Evolutionary conservation across 345 rosid species (phyloP).

Genomic region (Nasturtium officinale): DNA sequence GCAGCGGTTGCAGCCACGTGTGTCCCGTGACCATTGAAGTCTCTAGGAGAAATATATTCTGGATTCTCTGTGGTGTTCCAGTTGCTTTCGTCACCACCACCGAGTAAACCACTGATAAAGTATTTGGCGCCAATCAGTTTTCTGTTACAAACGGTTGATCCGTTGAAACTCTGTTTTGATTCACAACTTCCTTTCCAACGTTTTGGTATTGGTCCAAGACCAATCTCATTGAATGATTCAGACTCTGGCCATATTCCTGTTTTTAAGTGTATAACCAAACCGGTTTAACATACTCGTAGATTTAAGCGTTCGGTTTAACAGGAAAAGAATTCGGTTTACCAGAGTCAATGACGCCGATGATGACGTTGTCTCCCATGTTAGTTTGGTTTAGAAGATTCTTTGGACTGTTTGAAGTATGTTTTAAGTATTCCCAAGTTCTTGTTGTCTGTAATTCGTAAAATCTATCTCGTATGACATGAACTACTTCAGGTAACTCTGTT

Average conservation of each 20-base stretch:
- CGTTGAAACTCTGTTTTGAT: constrained; percentile 41
- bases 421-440: constrained; percentile 68
- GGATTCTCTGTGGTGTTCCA: constrained; percentile 40
- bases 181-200: constrained; percentile 60
- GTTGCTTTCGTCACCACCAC: constrained; percentile 41
- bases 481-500: constrained; percentile 59
- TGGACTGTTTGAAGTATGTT: constrained; percentile 52
- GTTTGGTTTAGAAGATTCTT: constrained; percentile 47
- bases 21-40: constrained; percentile 62
- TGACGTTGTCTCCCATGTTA: constrained; percentile 62
- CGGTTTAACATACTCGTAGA: background rate
- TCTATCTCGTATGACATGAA: constrained; percentile 59
- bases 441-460: constrained; percentile 62
- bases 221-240: constrained; percentile 50
- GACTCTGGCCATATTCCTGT: constrained; percentile 62
- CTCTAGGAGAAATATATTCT: constrained; percentile 57
- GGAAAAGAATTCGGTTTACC: constrained; percentile 44
- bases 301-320: background rate
- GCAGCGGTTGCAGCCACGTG: constrained; percentile 64
- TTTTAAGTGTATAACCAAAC: background rate
- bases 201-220: constrained; percentile 52
- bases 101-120: constrained; percentile 46
- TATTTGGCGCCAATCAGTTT: constrained; percentile 61
- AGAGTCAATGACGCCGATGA: constrained; percentile 65
- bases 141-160: constrained; percentile 47